Evolutionary conservation across 129 eudicot genomes (phyloP).

Genomic region (Gnaphalium uliginosum): DNA sequence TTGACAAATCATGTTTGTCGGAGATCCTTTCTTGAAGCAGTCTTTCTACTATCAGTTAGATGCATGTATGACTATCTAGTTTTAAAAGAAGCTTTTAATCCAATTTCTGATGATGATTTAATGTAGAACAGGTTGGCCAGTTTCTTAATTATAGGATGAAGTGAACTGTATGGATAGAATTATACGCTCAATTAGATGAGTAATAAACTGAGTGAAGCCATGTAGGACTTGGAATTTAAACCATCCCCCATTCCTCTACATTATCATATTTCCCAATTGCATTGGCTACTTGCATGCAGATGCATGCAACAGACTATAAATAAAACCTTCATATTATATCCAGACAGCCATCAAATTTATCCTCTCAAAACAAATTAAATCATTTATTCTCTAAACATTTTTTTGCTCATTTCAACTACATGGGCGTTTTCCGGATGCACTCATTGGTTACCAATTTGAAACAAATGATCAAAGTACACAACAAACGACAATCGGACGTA

Average conservation of each 20-base stretch:
- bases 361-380: background rate
- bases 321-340: constrained; percentile 10
- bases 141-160: constrained; percentile 17
- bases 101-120: constrained; percentile 17
- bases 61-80: too few relatives aligned
- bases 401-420: background rate
- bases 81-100: background rate
- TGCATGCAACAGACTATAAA: constrained; percentile 27
- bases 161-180: constrained; percentile 24
- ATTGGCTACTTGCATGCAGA: constrained; percentile 16
- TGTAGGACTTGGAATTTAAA: constrained; percentile 20
- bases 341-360: background rate
- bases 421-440: constrained; percentile 14
- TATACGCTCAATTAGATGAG: constrained; percentile 4
- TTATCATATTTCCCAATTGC: constrained; percentile 21
- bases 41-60: too few relatives aligned
- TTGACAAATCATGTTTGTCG: too few relatives aligned
- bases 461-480: constrained; percentile 16
- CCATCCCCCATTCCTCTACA: constrained; percentile 17
- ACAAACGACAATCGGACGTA: constrained; percentile 27
- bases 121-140: constrained; percentile 20
- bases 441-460: constrained; percentile 9
- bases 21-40: too few relatives aligned
- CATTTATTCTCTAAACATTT: background rate
- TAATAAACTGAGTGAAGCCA: constrained; percentile 24